Percentiles rank a stretch among this genome's conserved stretches.
Evolutionary conservation across 257 asterid genomes (phyloP).

Genomic region (Haberlea rhodopensis): DNA sequence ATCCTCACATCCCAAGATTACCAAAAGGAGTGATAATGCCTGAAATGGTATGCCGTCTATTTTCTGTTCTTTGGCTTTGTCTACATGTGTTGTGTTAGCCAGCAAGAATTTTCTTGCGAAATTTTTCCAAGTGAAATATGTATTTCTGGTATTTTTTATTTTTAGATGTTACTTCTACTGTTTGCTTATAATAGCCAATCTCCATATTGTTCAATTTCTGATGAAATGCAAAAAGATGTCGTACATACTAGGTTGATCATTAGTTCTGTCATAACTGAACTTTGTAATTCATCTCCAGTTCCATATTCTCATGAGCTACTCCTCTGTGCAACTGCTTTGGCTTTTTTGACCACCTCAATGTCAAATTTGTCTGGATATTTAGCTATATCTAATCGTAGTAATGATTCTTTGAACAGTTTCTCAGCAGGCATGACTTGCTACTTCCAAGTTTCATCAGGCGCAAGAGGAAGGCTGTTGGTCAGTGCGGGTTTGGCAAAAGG

Average conservation of each 20-base stretch:
- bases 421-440: conserved; percentile 30
- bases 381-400: conserved; percentile 26
- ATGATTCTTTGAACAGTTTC: conserved; percentile 28
- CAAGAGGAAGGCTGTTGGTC: conserved; percentile 31
- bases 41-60: conserved; percentile 38
- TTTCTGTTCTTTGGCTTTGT: not conserved
- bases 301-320: conserved; percentile 5
- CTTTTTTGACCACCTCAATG: not conserved
- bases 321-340: not conserved
- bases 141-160: not conserved
- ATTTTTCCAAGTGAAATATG: not conserved
- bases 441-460: conserved; percentile 47
- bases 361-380: too few relatives aligned
- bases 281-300: too few relatives aligned
- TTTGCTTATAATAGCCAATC: not conserved
- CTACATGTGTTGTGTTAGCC: not conserved
- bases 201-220: not conserved
- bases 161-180: not conserved
- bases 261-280: not conserved
- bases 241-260: not conserved
- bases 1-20: conserved; percentile 50
- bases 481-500: conserved; percentile 34
- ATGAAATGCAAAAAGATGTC: not conserved
- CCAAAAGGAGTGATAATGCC: conserved; percentile 47
- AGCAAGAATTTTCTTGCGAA: conserved; percentile 5